These are phyloP conservation scores for Fusarium chuoi DNA, from an alignment of 2,329 filamentous ascomycete genomes.

Conservation along the genomic window DNA sequence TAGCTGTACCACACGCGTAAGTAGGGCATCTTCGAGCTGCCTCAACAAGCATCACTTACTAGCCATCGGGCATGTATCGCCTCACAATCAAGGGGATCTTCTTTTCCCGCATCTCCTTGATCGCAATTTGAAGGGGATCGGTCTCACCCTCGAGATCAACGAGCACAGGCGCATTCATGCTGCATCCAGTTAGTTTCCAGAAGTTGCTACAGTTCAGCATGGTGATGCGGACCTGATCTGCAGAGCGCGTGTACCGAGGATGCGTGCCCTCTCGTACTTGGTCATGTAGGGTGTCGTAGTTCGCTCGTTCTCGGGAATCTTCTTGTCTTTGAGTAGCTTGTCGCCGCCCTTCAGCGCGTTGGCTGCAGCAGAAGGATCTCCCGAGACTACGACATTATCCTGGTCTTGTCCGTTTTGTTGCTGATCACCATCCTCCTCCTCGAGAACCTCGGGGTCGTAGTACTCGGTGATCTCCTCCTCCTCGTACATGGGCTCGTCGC, in stretches of 20 bases:
- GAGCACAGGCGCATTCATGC: constrained; percentile 96
- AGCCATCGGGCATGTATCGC: constrained; percentile 96
- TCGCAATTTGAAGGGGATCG: constrained; percentile 94
- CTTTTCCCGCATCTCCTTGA: constrained; percentile 97
- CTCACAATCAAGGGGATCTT: constrained; percentile 97
- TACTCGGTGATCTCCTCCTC: constrained; percentile 72
- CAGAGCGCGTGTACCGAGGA: constrained; percentile 90
- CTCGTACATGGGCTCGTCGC: constrained; percentile 77
- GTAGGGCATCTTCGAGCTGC: background rate
- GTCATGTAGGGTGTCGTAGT: constrained; percentile 99
- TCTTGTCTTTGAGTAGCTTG: constrained; percentile 78
- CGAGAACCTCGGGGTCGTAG: constrained; percentile 66
- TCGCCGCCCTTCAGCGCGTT: constrained; percentile 64
- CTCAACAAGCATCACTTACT: constrained; percentile 65
- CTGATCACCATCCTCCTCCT: constrained; percentile 62
- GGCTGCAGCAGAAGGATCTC: constrained; percentile 70
- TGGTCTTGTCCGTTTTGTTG: constrained; percentile 65
- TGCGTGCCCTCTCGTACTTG: constrained; percentile 95
- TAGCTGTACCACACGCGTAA: constrained; percentile 68
- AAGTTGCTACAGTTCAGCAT: background rate
- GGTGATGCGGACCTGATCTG: constrained; percentile 82
- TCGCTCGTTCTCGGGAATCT: constrained; percentile 87
- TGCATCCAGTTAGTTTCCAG: constrained; percentile 50
- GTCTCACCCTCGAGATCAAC: constrained; percentile 98
- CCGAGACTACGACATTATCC: constrained; percentile 69